Conservation (phyloP, 305 asterid genomes). For the Fraxinus nigra region DNA sequence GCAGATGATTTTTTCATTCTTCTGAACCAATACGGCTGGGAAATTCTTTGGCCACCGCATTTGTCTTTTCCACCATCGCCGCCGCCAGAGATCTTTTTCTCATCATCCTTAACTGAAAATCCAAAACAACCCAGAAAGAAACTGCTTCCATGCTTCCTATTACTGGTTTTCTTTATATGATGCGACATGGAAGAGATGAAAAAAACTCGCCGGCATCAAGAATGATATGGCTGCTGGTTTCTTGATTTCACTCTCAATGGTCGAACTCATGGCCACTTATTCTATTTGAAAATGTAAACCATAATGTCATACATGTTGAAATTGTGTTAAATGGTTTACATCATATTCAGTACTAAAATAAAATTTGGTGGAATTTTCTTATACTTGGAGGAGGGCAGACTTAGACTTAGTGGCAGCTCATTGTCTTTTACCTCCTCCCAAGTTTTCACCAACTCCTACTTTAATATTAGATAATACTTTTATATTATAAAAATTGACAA, state of each 20-base stretch:
- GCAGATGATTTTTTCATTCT: constrained; percentile 7
- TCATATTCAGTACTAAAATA: not conserved
- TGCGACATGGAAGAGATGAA: constrained; percentile 25
- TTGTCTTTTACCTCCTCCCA: constrained; percentile 12
- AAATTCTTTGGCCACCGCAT: constrained; percentile 1
- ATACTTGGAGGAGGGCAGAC: not conserved
- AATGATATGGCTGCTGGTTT: constrained; percentile 14
- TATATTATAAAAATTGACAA: no score
- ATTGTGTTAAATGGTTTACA: not conserved
- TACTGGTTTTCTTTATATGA: constrained; percentile 13
- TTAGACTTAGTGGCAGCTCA: constrained; percentile 7
- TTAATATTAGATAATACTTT: not conserved
- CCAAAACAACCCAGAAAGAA: constrained; percentile 32
- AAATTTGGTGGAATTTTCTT: not conserved
- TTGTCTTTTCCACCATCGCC: not conserved
- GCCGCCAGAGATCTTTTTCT: not conserved
- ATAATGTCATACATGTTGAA: not conserved
- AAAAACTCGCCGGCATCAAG: constrained; percentile 20
- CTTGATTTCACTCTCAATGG: not conserved
- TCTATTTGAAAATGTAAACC: not conserved
- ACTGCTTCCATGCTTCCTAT: constrained; percentile 16
- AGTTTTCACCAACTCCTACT: constrained; percentile 23
- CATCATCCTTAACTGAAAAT: constrained; percentile 1
- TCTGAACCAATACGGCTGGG: constrained; percentile 1
- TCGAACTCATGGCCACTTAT: constrained; percentile 7